Base-by-base conservation (phyloP, 176 grass and related monocot genomes). In the Rhynchospora tenuis region DNA sequence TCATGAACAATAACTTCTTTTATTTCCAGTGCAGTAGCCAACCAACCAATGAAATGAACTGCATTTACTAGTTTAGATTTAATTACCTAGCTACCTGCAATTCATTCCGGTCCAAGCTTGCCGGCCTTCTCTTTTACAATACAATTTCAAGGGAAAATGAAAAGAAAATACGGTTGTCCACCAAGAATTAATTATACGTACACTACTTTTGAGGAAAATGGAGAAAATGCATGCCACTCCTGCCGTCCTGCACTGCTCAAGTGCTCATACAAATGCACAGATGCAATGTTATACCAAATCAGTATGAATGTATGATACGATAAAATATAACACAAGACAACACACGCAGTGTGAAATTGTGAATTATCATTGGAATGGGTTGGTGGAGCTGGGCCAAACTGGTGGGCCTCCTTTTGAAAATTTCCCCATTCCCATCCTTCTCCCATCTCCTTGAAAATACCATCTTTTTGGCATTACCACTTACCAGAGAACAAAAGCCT, bases 311-410 rank as follows among this genome's bases (percentile, higher is more conserved):
- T n/a, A n/a, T n/a, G n/a, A 5, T 9, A 11, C 33, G 20, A 22
- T 10, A 17, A 48, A 48, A 8, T 48, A 48, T 48, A 48, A 9
- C 27, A 64, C 62, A 12, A 10, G 9, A 42, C 14, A 43, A 44
- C 3, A 19, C 7, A 19, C 19, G 2, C 17, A 70, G 42, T 7
- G n/a, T 22, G n/a, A 59, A 63, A 24, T 0, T 16, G 5, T 57
- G 50, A 52, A 52, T 57, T 56, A 71, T 20, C 17, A 8, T 46
- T 45, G 42, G 38, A 46, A 46, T 47, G 4, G 9, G 78, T 80
- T 62, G 79, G 79, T 81, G 61, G 23, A 47, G 58, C 59, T 81
- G 59, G 79, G 78, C 78, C 58, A 63, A 44, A 22, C 12, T 12
- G 33, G 43, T 48, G 58, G 57, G 57, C 79, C 59, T 11, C 42